Evolutionary conservation across 2,329 filamentous ascomycete species (phyloP), one percentile per base, ranked within the genome.

Genomic region (Orbilia ellipsospora): DNA sequence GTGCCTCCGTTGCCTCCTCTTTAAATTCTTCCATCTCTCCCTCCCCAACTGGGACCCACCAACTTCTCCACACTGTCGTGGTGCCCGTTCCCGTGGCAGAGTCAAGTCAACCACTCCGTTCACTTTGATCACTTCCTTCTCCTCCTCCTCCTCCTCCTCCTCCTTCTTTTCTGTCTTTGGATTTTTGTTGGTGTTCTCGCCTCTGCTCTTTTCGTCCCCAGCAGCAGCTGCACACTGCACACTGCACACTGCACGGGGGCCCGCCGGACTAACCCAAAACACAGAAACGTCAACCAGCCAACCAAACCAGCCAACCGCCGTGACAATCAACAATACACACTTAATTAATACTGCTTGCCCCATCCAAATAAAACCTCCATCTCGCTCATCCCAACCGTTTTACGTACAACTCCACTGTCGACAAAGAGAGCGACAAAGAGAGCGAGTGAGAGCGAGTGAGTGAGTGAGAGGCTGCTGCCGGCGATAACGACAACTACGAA

Each of bases 141-240:
- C 57, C 40, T 56, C 28, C 36, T n/a, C 15, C 20, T 16, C 52
- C 57, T 66, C 57, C 44, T 52, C 52, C 26, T 45, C 28, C 54
- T 54, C 20, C 52, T 67, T 45, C 18, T 59, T 26, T 59, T 28
- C 23, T 36, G 13, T 31, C 23, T 31, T 15, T 2, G 26, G n/a
- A 2, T 15, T 28, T 16, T 42, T 56, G 26, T 42, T 28, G 26
- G 54, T 63, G 26, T 57, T 44, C 15, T 15, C 20, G n/a, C 40
- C 40, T 42, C 10, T 28, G n/a, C 13, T 23, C 50, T 20, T 20
- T 13, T 20, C 4, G 18, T 48, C 44, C 44, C 44, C 44, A 48
- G 16, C 13, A n/a, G 44, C 16, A 15, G 44, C 44, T 48, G 44
- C 16, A 18, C 13, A n/a, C n/a, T n/a, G n/a, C 13, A 7, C 28